phyloP scores from a whole-genome alignment of 2,329 filamentous ascomycete species.

The Trichoderma polysporum region DNA sequence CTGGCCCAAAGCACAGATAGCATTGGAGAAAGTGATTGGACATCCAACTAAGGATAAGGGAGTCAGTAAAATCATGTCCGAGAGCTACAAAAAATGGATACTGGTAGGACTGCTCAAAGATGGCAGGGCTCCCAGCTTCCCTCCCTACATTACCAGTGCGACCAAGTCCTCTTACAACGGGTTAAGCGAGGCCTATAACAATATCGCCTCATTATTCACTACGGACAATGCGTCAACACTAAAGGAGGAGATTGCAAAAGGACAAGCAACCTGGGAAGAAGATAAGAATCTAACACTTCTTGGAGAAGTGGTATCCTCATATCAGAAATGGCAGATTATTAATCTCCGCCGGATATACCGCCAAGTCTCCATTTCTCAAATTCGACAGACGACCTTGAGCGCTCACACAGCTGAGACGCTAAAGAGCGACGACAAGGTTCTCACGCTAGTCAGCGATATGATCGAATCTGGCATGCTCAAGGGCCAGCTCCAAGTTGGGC shows the following conservation, averaged over 20 bases:
- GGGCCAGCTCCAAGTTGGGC: slow-evolving; percentile 50
- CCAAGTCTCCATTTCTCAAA: slow-evolving; percentile 55
- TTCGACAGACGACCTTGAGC: slow-evolving; percentile 52
- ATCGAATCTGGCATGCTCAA: slow-evolving; percentile 53
- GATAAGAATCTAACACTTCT: slow-evolving; percentile 76
- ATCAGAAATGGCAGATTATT: slow-evolving; percentile 73
- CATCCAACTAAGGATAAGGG: slow-evolving; percentile 63
- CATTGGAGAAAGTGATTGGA: slow-evolving; percentile 64
- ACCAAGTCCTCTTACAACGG: slow-evolving; percentile 57
- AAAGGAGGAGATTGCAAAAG: slow-evolving; percentile 61
- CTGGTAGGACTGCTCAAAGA: slow-evolving; percentile 70
- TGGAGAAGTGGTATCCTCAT: slow-evolving; percentile 65
- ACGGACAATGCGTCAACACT: slow-evolving; percentile 55
- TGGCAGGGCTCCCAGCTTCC: slow-evolving; percentile 58
- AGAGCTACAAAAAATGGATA: slow-evolving; percentile 91
- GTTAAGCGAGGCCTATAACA: slow-evolving; percentile 68
- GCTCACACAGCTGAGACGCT: slow-evolving; percentile 52
- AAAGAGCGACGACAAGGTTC: slow-evolving; percentile 43
- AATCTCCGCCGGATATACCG: slow-evolving; percentile 71
- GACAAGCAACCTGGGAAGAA: slow-evolving; percentile 58
- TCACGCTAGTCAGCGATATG: slow-evolving; percentile 54
- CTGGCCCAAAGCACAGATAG: slow-evolving; percentile 62
- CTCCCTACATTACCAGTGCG: slow-evolving; percentile 53
- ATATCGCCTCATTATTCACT: slow-evolving; percentile 68
- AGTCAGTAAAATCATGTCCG: slow-evolving; percentile 75